Conservation (phyloP, 106 monocot genomes). For the Iris macrosiphon region DNA sequence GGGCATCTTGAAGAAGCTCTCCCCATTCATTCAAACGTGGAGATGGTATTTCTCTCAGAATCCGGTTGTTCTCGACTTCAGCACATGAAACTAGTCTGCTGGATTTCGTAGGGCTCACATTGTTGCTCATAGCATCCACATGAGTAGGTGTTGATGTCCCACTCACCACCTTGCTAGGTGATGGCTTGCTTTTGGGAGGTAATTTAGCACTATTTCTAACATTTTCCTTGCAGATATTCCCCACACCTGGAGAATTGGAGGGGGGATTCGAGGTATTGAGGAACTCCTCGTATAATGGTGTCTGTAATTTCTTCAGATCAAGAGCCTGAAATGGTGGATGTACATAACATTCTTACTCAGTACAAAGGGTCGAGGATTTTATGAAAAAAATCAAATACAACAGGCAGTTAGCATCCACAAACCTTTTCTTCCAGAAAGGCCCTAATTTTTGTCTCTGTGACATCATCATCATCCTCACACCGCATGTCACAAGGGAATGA, state of each 20-base stretch:
- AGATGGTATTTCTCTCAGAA: slow-evolving; percentile 76
- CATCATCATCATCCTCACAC: slow-evolving; percentile 86
- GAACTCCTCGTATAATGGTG: slow-evolving; percentile 91
- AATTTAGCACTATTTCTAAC: slow-evolving; percentile 27
- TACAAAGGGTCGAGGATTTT: too few species aligned
- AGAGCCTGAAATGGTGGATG: slow-evolving; percentile 63
- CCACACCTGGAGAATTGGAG: slow-evolving; percentile 18
- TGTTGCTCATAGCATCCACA: slow-evolving; percentile 9
- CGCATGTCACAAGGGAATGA: slow-evolving; percentile 50
- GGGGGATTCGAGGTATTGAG: slow-evolving; percentile 62
- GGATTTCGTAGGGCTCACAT: slow-evolving; percentile 20
- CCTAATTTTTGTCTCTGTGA: slow-evolving; percentile 82
- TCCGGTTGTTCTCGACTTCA: slow-evolving; percentile 22
- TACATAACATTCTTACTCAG: too few species aligned
- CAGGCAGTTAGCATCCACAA: neutral
- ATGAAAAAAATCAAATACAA: too few species aligned
- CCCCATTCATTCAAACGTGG: slow-evolving; percentile 50
- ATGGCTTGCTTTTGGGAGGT: slow-evolving; percentile 49
- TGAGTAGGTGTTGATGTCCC: slow-evolving; percentile 1
- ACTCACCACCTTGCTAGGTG: slow-evolving; percentile 31
- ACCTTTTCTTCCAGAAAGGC: slow-evolving; percentile 97
- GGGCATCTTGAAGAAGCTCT: slow-evolving; percentile 26
- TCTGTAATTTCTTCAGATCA: slow-evolving; percentile 94
- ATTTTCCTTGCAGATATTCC: slow-evolving; percentile 35
- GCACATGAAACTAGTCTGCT: slow-evolving; percentile 27